Percentiles rank a stretch among this genome's conserved stretches.
phyloP scores from a whole-genome alignment of 2,329 filamentous ascomycete species.

The Onygenales sp. region DNA sequence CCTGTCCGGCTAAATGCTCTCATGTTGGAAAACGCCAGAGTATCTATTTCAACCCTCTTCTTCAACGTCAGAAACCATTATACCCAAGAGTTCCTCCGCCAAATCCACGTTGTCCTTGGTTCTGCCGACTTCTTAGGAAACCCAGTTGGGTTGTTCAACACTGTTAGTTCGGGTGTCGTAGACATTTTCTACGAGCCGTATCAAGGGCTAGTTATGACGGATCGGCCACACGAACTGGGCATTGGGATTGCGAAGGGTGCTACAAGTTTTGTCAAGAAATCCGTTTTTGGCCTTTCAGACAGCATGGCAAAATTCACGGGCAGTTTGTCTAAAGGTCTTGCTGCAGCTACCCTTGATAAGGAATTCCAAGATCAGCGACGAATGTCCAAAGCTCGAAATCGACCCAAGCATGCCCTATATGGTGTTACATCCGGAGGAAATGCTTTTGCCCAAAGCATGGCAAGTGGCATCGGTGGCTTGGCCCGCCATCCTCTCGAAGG shows the following conservation, averaged over 20 bases:
- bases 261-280: constrained; percentile 96
- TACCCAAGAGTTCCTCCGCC: constrained; percentile 88
- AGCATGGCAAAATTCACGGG: constrained; percentile 97
- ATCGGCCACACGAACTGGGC: constrained; percentile 89
- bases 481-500: constrained; percentile 91
- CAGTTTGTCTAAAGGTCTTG: constrained; percentile 90
- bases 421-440: constrained; percentile 93
- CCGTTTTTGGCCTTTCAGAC: constrained; percentile 93
- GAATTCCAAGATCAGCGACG: constrained; percentile 95
- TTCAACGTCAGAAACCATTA: constrained; percentile 90
- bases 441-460: constrained; percentile 84
- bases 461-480: constrained; percentile 85
- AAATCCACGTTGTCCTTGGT: constrained; percentile 94
- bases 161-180: constrained; percentile 89
- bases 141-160: constrained; percentile 95
- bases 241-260: constrained; percentile 94
- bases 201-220: constrained; percentile 92
- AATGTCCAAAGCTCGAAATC: constrained; percentile 84
- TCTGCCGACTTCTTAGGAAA: constrained; percentile 97
- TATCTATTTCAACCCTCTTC: constrained; percentile 74
- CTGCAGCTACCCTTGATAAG: constrained; percentile 92
- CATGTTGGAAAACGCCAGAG: constrained; percentile 87
- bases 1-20: constrained; percentile 88
- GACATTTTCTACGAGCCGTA: constrained; percentile 99
- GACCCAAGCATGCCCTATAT: constrained; percentile 94